Evolutionary conservation across 2,329 filamentous ascomycete genomes (phyloP).

Genomic region (Fusarium sp.): DNA sequence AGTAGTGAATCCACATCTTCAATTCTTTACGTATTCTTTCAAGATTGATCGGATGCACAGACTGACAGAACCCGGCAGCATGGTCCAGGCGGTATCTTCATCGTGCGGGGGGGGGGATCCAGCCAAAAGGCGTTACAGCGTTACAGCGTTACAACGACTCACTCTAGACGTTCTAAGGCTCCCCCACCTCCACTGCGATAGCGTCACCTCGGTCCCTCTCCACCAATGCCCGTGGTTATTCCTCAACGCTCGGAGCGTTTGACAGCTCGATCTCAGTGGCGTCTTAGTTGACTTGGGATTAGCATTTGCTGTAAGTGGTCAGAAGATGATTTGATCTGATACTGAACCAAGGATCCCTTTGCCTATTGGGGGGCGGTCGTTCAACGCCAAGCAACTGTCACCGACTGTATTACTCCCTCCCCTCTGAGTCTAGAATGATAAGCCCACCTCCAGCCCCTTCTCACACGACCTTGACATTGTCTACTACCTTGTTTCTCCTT

Average conservation of each 20-base stretch:
- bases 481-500: conserved; percentile 5
- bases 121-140: conserved; percentile 22
- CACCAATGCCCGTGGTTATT: conserved; percentile 21
- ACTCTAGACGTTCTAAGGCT: neutral
- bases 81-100: conserved; percentile 18
- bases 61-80: conserved; percentile 18
- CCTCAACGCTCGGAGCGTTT: conserved; percentile 34
- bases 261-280: conserved; percentile 34
- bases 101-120: conserved; percentile 32
- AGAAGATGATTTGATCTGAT: conserved; percentile 3
- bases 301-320: neutral
- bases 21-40: neutral
- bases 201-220: conserved; percentile 24
- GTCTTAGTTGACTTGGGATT: conserved; percentile 15
- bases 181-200: conserved; percentile 26
- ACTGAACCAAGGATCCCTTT: conserved; percentile 4
- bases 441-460: conserved; percentile 42
- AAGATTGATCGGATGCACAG: neutral
- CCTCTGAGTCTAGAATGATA: conserved; percentile 31
- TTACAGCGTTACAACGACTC: conserved; percentile 11
- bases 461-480: conserved; percentile 23
- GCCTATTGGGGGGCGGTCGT: conserved; percentile 5
- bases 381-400: conserved; percentile 37
- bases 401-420: conserved; percentile 10
- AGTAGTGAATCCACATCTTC: neutral